Evolutionary conservation across 148 eudicot genomes (phyloP).

Genomic region (Diospyros kaki): DNA sequence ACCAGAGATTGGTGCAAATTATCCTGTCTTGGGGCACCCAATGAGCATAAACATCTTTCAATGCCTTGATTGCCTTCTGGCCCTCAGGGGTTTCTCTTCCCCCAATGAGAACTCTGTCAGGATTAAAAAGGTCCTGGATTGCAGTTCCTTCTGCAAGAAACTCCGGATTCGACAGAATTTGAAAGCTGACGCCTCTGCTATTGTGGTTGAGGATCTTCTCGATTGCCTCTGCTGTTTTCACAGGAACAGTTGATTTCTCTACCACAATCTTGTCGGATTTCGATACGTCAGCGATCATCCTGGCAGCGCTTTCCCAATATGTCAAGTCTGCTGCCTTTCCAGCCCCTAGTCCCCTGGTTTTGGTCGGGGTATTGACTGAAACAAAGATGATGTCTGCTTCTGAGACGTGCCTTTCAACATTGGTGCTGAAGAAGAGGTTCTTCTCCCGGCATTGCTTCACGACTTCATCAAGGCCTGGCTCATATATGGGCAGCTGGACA

Average conservation of each 20-base stretch:
- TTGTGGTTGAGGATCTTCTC: conserved; percentile 51
- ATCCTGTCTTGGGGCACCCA: conserved; percentile 64
- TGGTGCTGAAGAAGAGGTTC: conserved; percentile 60
- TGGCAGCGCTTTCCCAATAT: conserved; percentile 68
- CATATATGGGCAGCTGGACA: conserved; percentile 55
- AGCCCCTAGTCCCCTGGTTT: conserved; percentile 61
- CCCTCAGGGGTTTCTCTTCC: conserved; percentile 59
- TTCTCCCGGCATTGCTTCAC: conserved; percentile 52
- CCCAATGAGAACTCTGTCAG: conserved; percentile 67
- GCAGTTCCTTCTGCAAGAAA: conserved; percentile 26
- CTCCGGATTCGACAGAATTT: conserved; percentile 34
- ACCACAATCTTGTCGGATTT: background rate
- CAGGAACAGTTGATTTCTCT: conserved; percentile 31
- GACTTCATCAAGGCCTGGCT: conserved; percentile 30
- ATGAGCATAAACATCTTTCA: conserved; percentile 44
- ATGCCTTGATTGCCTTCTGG: conserved; percentile 12
- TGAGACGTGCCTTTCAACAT: conserved; percentile 51
- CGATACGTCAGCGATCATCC: conserved; percentile 67
- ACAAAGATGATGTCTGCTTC: conserved; percentile 29
- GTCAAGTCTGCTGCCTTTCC: conserved; percentile 70
- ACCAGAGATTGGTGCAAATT: conserved; percentile 60
- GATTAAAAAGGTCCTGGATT: conserved; percentile 42
- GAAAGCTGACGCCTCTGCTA: conserved; percentile 46
- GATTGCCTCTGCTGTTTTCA: too few species aligned
- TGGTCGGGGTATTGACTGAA: conserved; percentile 62